Evolutionary conservation across 2,329 filamentous ascomycete genomes (phyloP), one percentile per base, ranked within the genome.

Genomic region (Fusarium subtropicale): DNA sequence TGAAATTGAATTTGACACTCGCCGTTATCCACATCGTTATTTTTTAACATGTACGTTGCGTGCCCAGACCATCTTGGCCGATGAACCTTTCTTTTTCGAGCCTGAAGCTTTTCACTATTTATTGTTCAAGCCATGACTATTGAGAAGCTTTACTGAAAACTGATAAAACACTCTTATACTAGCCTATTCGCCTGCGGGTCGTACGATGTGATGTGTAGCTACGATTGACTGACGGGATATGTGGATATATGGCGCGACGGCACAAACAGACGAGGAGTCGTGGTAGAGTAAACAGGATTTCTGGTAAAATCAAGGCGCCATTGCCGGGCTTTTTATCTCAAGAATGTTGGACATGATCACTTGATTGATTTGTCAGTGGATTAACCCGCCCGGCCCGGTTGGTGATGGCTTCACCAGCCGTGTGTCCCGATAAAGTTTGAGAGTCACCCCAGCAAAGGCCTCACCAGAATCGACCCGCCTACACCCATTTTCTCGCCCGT

Each of bases 401-500:
- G 53, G 60, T 47, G 53, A 65, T 65, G 41, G 60, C 62, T 60
- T 65, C 62, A 65, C 28, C 46, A 53, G 53, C 54, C 54, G 42
- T 53, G 54, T 34, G 24, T 39, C 26, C 47, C 41, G 53, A 65
- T 65, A 53, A 42, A 65, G 39, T 65, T 65, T 60, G 34, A 31
- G 46, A 53, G 34, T 48, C 60, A n/a, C 34, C 30, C 20, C 24
- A 44, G 41, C 22, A 18, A 18, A 47, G 15, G 24, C 33, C 54
- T 30, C 8, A 20, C 26, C 20, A 28, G 20, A 42, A 60, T 65
- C 55, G 41, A 53, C 7, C n/a, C 24, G n/a, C 18, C 15, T 13
- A 30, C 33, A 39, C 48, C 26, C 28, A 39, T 47, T 45, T 48
- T 33, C 33, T 36, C 16, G 5, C 33, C 30, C 28, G 28, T 13